Base-by-base conservation (phyloP, 2,329 filamentous ascomycete genomes). In the Neofusicoccum ribis region DNA sequence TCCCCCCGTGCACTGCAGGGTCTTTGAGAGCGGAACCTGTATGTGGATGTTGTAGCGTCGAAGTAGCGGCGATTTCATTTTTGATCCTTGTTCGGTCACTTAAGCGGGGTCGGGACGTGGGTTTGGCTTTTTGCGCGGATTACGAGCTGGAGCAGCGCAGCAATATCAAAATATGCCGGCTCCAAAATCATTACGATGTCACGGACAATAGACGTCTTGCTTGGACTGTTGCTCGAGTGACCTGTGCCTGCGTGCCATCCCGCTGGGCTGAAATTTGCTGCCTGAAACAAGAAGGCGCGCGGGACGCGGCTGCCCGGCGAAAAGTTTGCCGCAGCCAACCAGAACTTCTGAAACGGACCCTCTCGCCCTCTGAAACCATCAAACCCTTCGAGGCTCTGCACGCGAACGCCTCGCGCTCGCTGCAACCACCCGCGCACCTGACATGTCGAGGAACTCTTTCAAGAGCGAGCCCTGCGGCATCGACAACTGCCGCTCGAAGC, bases 401-500 rank as follows among this genome's bases (percentile, higher is more conserved):
- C 9, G 46, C 46, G 3, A 11, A 49, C 9, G 37, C 14, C n/a
- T 11, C 46, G 8, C 17, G 17, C 37, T 15, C 11, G 37, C 44
- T 9, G 34, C 59, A 41, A 23, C 46, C 34, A 20, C 36, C 15
- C 20, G 27, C 36, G 23, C 58, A 36, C 14, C 36, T 5, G 31
- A 11, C 47, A 63, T 52, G 60, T 43, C 17, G 60, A 20, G 60
- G 23, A 37, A 20, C 39, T 27, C 15, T 20, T 64, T 66, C 11
- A 75, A 72, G 64, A 74, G 74, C 8, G 71, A 72, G 7, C 67
- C 73, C 58, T 88, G 85, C 70, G 84, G 83, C 56, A 80, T 85
- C 67, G 84, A 86, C 67, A 85, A 86, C 71, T 96, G 92, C 74
- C 89, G 90, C 66, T 89, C 90, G 60, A 84, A 84, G 47, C 85